Percentiles rank a stretch among this genome's conserved stretches.
phyloP scores from a whole-genome alignment of 805 yeast genomes.

The Lachancea sp. region DNA sequence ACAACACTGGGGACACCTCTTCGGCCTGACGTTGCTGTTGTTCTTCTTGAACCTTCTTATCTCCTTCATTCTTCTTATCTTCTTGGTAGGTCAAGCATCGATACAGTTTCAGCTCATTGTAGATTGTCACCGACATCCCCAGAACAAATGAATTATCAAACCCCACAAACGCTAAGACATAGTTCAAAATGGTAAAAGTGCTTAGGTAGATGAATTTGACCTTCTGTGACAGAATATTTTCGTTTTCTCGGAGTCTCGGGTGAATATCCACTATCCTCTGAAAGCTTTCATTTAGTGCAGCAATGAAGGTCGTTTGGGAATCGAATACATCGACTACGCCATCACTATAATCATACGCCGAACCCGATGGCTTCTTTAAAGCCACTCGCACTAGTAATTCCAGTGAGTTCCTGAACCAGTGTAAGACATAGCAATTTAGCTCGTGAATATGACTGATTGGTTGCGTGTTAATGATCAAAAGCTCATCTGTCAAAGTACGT shows the following conservation, averaged over 20 bases:
- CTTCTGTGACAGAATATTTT: constrained; percentile 27
- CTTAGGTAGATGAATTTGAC: constrained; percentile 33
- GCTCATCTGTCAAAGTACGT: constrained; percentile 27
- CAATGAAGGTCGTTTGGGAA: constrained; percentile 23
- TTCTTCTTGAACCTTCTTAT: constrained; percentile 2
- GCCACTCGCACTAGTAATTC: constrained; percentile 29
- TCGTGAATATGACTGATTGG: constrained; percentile 29
- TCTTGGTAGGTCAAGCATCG: constrained; percentile 31
- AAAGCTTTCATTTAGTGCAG: constrained; percentile 30
- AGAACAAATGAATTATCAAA: constrained; percentile 53
- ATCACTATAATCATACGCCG: constrained; percentile 6
- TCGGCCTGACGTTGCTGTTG: not conserved
- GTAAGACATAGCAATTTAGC: constrained; percentile 27
- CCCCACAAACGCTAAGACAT: constrained; percentile 53
- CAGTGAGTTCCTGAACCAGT: constrained; percentile 32
- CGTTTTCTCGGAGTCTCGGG: constrained; percentile 28
- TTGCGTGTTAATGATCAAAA: constrained; percentile 28
- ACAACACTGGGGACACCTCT: constrained; percentile 28
- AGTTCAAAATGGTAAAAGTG: constrained; percentile 44
- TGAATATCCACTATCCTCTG: constrained; percentile 30
- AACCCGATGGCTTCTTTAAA: constrained; percentile 13
- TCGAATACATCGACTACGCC: constrained; percentile 17
- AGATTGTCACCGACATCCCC: constrained; percentile 45
- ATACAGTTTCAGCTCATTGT: constrained; percentile 51
- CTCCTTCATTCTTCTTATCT: not conserved